Conservation (phyloP, 768 basidiomycete species). For the Auriscalpium orientale region DNA sequence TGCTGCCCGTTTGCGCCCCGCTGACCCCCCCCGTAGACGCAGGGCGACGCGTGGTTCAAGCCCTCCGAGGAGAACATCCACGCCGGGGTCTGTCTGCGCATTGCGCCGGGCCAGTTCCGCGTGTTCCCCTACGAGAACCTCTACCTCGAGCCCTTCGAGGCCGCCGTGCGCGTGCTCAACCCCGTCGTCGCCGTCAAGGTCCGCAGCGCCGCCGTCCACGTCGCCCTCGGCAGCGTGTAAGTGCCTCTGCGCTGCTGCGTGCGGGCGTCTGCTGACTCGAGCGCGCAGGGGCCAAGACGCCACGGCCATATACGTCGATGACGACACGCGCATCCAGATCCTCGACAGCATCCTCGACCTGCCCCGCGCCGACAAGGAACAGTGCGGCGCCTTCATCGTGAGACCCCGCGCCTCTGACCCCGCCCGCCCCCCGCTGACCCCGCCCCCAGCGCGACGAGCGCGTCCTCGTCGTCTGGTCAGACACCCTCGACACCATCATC, state of each 20-base stretch:
- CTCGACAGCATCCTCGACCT: conserved; percentile 62
- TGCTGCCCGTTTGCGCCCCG: background rate
- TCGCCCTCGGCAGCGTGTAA: conserved; percentile 64
- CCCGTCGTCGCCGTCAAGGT: conserved; percentile 82
- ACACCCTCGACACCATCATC: conserved; percentile 74
- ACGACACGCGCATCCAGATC: conserved; percentile 82
- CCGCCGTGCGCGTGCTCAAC: conserved; percentile 65
- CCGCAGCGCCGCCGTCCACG: conserved; percentile 73
- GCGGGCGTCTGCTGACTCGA: background rate
- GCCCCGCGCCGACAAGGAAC: conserved; percentile 80
- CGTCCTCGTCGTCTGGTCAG: conserved; percentile 79
- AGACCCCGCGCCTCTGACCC: conserved; percentile 18
- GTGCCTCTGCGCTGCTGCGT: conserved; percentile 20
- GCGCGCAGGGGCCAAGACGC: conserved; percentile 49
- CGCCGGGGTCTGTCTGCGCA: conserved; percentile 70
- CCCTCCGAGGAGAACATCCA: conserved; percentile 76
- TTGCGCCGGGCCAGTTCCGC: conserved; percentile 61
- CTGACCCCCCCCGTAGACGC: conserved; percentile 46
- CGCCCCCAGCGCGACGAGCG: conserved; percentile 65
- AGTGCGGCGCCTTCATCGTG: conserved; percentile 83
- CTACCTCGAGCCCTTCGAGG: conserved; percentile 77
- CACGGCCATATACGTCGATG: conserved; percentile 60
- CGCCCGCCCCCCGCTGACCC: background rate
- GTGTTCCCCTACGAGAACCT: conserved; percentile 83
- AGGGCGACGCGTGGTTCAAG: conserved; percentile 82